These are phyloP conservation scores for Coix lacrymajobi DNA, from an alignment of 176 grass and related monocot genomes.

Conservation along the genomic window DNA sequence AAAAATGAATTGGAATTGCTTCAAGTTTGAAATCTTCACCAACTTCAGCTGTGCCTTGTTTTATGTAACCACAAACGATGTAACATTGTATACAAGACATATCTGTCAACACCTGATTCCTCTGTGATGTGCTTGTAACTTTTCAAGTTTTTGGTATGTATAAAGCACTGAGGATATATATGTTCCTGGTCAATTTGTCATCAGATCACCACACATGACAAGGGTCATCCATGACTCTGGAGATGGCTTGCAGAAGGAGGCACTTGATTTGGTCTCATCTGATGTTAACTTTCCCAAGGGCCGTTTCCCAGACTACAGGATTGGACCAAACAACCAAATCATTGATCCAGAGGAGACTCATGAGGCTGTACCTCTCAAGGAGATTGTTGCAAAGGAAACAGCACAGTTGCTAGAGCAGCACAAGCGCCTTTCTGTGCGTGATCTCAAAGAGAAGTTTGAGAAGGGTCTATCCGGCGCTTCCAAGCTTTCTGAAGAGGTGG, in stretches of 20 bases:
- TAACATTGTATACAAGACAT: not conserved
- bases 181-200: not conserved
- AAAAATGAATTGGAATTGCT: not conserved
- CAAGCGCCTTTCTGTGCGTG: constrained; percentile 79
- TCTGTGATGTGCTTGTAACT: not conserved
- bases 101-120: not conserved
- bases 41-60: not conserved
- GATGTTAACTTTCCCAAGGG: constrained; percentile 86
- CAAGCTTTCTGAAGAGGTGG: constrained; percentile 84
- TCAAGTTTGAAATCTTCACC: not conserved
- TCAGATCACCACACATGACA: constrained; percentile 56
- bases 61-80: not conserved
- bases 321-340: constrained; percentile 74
- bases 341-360: constrained; percentile 70
- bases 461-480: constrained; percentile 68
- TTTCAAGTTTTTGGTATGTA: not conserved
- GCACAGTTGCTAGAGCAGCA: constrained; percentile 74
- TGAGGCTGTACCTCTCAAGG: constrained; percentile 63
- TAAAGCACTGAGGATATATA: not conserved
- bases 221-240: constrained; percentile 64
- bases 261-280: constrained; percentile 59
- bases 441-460: constrained; percentile 94
- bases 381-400: constrained; percentile 93
- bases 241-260: constrained; percentile 66
- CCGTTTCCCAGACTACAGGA: constrained; percentile 78